A percentile compares a stretch with the other conserved stretches of the same genome.
Evolutionary conservation across 2,329 filamentous ascomycete species (phyloP).

Genomic region (Bipolaris sorokiniana): DNA sequence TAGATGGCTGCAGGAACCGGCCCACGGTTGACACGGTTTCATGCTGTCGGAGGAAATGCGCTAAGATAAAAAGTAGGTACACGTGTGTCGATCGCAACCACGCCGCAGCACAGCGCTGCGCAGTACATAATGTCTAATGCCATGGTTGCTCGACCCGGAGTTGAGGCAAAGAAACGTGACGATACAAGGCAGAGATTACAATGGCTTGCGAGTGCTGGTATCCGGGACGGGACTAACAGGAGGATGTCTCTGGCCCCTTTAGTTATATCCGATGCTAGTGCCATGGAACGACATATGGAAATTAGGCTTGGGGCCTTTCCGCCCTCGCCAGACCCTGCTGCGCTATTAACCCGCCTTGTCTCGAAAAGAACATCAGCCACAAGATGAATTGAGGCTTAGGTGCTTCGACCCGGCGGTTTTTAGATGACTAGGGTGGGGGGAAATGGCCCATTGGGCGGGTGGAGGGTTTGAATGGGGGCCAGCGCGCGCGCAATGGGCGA

Average conservation of each 20-base stretch:
- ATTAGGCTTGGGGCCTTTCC: slow-evolving; percentile 14
- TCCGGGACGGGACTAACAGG: background rate
- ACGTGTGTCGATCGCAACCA: slow-evolving; percentile 16
- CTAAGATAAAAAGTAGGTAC: slow-evolving; percentile 12
- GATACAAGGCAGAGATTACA: background rate
- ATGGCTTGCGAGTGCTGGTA: background rate
- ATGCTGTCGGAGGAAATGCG: background rate
- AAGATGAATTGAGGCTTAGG: slow-evolving; percentile 22
- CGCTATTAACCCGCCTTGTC: slow-evolving; percentile 11
- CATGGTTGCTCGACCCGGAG: slow-evolving; percentile 1
- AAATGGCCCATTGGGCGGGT: slow-evolving; percentile 16
- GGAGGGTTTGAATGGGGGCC: slow-evolving; percentile 7
- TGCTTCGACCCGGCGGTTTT: slow-evolving; percentile 5
- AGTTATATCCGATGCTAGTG: background rate
- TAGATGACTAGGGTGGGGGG: slow-evolving; percentile 1
- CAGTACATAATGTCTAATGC: background rate
- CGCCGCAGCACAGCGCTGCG: slow-evolving; percentile 24
- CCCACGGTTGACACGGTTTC: background rate
- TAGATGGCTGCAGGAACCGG: slow-evolving; percentile 9
- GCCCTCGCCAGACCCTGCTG: slow-evolving; percentile 34
- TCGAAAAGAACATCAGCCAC: slow-evolving; percentile 2
- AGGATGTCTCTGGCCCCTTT: slow-evolving; percentile 16
- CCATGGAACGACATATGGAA: slow-evolving; percentile 9
- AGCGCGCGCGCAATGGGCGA: slow-evolving; percentile 8
- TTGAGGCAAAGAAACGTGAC: background rate